These are phyloP conservation scores for Ilyonectria mors-panacis DNA, from an alignment of 2,329 filamentous ascomycete species.

Conservation along the genomic window DNA sequence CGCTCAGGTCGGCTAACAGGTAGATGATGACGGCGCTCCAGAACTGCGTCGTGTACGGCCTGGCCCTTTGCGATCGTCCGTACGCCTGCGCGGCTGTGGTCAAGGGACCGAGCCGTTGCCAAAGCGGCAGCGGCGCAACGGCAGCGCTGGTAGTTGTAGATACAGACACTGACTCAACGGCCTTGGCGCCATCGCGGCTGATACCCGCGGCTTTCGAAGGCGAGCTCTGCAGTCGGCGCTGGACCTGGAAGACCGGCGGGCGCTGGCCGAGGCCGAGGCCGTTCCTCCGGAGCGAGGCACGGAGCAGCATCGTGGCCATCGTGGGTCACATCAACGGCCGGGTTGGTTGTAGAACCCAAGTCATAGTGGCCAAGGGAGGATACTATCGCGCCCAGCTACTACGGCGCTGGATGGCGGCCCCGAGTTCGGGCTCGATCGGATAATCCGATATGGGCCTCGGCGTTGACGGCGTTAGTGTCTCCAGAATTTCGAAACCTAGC, in stretches of 20 bases:
- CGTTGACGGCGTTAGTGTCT: conserved; percentile 5
- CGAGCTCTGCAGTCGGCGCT: conserved; percentile 38
- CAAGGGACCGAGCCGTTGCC: conserved; percentile 71
- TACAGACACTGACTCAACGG: conserved; percentile 33
- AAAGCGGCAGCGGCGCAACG: conserved; percentile 58
- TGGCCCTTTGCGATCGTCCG: conserved; percentile 76
- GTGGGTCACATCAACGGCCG: conserved; percentile 5
- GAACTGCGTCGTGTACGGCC: conserved; percentile 86
- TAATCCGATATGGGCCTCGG: conserved; percentile 19
- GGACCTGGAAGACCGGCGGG: conserved; percentile 31
- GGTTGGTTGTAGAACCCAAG: conserved; percentile 2
- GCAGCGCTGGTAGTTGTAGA: conserved; percentile 24
- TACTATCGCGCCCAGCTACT: conserved; percentile 15
- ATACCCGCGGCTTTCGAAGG: neutral
- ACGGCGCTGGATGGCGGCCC: conserved; percentile 9
- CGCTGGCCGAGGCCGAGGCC: conserved; percentile 19
- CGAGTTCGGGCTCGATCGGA: conserved; percentile 25
- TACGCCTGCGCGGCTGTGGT: conserved; percentile 72
- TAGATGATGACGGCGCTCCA: conserved; percentile 84
- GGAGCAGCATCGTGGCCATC: conserved; percentile 42
- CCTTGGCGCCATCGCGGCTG: conserved; percentile 14
- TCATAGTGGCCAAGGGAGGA: conserved; percentile 18
- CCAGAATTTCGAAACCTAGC: conserved; percentile 14
- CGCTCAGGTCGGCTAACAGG: conserved; percentile 81
- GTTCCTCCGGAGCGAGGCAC: conserved; percentile 33